Evolutionary conservation across 441 rosid species (phyloP).

Genomic region (Daphne laureola): DNA sequence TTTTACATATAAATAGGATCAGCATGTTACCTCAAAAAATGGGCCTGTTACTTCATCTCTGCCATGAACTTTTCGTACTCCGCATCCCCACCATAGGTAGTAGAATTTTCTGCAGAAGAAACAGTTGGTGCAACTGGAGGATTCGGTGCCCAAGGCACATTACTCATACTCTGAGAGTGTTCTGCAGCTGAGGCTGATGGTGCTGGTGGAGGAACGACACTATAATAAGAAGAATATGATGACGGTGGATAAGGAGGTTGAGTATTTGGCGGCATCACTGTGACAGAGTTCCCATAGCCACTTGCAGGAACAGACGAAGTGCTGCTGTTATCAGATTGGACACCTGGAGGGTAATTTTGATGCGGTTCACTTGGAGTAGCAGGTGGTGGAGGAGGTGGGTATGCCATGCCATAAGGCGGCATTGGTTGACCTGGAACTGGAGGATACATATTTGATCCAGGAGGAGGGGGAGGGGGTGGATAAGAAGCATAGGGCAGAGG

Average conservation of each 20-base stretch:
- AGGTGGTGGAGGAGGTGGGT: conserved; percentile 47
- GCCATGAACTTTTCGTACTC: conserved; percentile 96
- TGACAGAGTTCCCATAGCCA: conserved; percentile 36
- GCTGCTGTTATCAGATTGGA: conserved; percentile 55
- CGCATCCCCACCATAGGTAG: conserved; percentile 59
- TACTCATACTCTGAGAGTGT: conserved; percentile 49
- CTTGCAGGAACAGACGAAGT: conserved; percentile 41
- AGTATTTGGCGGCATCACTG: conserved; percentile 34
- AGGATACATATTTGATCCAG: conserved; percentile 59
- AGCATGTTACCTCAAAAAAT: conserved; percentile 40
- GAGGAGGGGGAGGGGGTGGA: conserved; percentile 66
- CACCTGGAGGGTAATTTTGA: conserved; percentile 84
- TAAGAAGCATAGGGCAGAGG: conserved; percentile 72
- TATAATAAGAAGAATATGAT: conserved; percentile 65
- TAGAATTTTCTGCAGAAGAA: conserved; percentile 49
- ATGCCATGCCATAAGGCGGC: conserved; percentile 73
- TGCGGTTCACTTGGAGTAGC: conserved; percentile 55
- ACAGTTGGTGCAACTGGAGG: conserved; percentile 51
- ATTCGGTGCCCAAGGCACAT: conserved; percentile 67
- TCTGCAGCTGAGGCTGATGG: conserved; percentile 40
- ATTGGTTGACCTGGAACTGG: conserved; percentile 76
- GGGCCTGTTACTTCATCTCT: conserved; percentile 68
- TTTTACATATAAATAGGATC: neutral
- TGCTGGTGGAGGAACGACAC: conserved; percentile 55
- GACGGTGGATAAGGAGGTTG: conserved; percentile 54